Evolutionary conservation across 208 protist genomes (phyloP).

Genomic region (Leishmania martiniquensis): DNA sequence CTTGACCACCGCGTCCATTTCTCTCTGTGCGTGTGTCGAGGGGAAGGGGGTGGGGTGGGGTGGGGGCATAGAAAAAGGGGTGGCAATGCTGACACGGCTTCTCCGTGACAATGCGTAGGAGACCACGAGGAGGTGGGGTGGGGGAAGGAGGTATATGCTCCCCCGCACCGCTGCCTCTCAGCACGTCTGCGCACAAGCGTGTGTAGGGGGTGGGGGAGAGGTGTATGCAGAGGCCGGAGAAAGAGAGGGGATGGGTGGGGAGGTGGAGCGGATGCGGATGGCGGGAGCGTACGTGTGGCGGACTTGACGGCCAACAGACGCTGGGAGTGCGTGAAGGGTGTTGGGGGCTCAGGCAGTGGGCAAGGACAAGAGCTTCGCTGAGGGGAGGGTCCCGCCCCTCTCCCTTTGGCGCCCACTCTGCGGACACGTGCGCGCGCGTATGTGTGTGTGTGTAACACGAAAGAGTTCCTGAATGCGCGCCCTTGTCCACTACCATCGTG

Average conservation of each 20-base stretch:
- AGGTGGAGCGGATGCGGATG: too few relatives aligned
- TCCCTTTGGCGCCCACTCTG: neutral
- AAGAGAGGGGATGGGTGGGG: too few relatives aligned
- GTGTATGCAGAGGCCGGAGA: too few relatives aligned
- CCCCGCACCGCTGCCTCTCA: neutral
- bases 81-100: too few relatives aligned
- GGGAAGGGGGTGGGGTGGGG: neutral
- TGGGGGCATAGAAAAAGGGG: neutral
- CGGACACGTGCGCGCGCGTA: neutral
- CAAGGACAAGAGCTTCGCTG: too few relatives aligned
- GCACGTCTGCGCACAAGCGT: too few relatives aligned
- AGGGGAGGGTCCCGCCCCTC: too few relatives aligned
- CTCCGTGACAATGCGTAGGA: neutral
- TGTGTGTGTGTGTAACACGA: neutral
- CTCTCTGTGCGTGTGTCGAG: neutral
- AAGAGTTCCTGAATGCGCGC: neutral
- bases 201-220: neutral
- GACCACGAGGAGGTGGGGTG: neutral
- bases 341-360: too few relatives aligned
- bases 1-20: slow-evolving; percentile 47
- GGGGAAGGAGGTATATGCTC: neutral
- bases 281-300: too few relatives aligned
- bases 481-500: too few relatives aligned
- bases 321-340: too few relatives aligned
- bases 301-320: too few relatives aligned